phyloP scores from a whole-genome alignment of 805 yeast species.

The Sugiyamaella americana region DNA sequence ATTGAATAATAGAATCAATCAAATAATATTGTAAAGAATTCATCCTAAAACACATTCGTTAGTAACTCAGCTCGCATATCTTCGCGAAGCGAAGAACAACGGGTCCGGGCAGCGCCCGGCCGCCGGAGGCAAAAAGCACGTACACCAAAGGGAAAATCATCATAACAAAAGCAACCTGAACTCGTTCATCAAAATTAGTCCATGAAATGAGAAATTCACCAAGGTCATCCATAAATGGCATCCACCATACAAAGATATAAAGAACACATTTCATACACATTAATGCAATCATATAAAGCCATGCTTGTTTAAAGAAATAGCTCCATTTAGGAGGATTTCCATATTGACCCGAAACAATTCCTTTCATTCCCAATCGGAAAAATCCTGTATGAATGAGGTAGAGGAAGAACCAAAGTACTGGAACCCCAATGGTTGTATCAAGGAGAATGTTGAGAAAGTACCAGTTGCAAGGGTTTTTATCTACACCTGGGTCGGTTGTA shows the following conservation, averaged over 20 bases:
- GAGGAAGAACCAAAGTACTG: conserved; percentile 59
- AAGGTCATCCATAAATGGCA: conserved; percentile 62
- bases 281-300: conserved; percentile 59
- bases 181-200: conserved; percentile 72
- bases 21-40: conserved; percentile 47
- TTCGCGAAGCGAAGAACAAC: too few species aligned
- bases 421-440: conserved; percentile 93
- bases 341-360: conserved; percentile 49
- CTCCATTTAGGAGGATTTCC: conserved; percentile 58
- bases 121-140: conserved; percentile 10
- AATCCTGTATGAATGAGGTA: conserved; percentile 42
- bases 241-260: conserved; percentile 49
- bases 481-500: conserved; percentile 31
- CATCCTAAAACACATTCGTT: conserved; percentile 26
- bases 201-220: conserved; percentile 76
- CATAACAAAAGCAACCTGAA: conserved; percentile 84
- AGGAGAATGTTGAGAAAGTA: conserved; percentile 81
- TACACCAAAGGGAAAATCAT: conserved; percentile 41
- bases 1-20: conserved; percentile 54
- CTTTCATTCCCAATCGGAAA: conserved; percentile 37
- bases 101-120: too few species aligned
- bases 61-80: background rate
- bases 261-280: conserved; percentile 57
- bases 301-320: conserved; percentile 66
- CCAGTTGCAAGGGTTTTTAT: conserved; percentile 84